Base-by-base conservation (phyloP, 495 filamentous ascomycete genomes). In the Xylaria cubensis region DNA sequence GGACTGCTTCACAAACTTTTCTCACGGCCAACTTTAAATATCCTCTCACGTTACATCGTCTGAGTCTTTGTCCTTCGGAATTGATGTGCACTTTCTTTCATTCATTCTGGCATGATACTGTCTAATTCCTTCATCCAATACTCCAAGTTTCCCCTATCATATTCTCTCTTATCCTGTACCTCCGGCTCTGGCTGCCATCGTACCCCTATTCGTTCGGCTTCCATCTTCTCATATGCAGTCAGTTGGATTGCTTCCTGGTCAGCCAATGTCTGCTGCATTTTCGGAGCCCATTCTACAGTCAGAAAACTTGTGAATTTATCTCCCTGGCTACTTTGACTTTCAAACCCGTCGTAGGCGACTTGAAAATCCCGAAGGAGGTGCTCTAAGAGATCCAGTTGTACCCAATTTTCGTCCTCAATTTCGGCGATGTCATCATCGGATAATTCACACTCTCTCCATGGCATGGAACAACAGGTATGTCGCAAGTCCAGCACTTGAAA, bases 191-290 rank as follows among this genome's bases (percentile, higher is more conserved):
- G 59, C 36, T 42, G 19, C 59, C 59, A 63, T 24, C 21, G 59
- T 63, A 63, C 19, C 39, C 59, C 59, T 63, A 63, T 41, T 63
- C 24, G 5, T 42, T 63, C 59, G 7, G 36, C 59, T 63, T 63
- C 24, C 36, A 8, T 6, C 7, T 10, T 63, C 6, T 63, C 59
- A 9, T 63, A 19, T 63, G 26, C 59, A 3, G 59, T 63, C 36
- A 63, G 19, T 13, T 42, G 59, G 4, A 63, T 42, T 4, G 36
- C 36, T n/a, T 63, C 59, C 4, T 24, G 9, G n/a, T 24, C n/a
- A 63, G 59, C 59, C 29, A 63, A 42, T 42, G 21, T n/a, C 36
- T 24, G 34, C 12, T 63, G 59, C 34, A 63, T 44, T 44, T n/a
- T 41, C 7, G 59, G 59, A 12, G 59, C 2, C 59, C 59, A 44